phyloP scores from a whole-genome alignment of 2,329 filamentous ascomycete species.

The Neurospora sp. region DNA sequence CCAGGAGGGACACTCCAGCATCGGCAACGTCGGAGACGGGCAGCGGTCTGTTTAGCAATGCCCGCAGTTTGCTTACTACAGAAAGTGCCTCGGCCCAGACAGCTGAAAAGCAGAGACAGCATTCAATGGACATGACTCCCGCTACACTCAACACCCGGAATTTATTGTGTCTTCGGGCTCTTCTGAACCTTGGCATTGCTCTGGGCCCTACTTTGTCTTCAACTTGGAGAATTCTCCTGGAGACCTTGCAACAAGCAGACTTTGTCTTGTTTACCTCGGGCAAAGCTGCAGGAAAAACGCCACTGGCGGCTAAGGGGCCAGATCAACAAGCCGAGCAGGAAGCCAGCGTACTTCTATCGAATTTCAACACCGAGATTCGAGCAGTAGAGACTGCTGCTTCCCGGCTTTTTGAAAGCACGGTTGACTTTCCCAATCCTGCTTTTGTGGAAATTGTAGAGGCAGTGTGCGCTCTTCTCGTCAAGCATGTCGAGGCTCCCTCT shows the following conservation, averaged over 20 bases:
- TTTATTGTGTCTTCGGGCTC: slow-evolving; percentile 75
- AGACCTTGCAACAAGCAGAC: slow-evolving; percentile 87
- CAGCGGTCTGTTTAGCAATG: slow-evolving; percentile 57
- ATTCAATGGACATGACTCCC: slow-evolving; percentile 43
- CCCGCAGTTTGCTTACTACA: slow-evolving; percentile 62
- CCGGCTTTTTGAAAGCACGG: slow-evolving; percentile 81
- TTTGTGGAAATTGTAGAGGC: slow-evolving; percentile 71
- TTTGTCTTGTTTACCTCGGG: slow-evolving; percentile 65
- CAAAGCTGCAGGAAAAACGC: slow-evolving; percentile 42
- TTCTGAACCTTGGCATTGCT: slow-evolving; percentile 93
- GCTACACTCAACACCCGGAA: slow-evolving; percentile 75
- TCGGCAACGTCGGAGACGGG: slow-evolving; percentile 34
- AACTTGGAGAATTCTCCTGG: slow-evolving; percentile 85
- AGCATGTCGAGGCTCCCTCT: slow-evolving; percentile 16
- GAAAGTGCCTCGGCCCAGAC: slow-evolving; percentile 52
- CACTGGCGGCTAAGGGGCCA: slow-evolving; percentile 34
- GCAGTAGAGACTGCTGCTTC: slow-evolving; percentile 83
- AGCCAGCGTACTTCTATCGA: slow-evolving; percentile 43
- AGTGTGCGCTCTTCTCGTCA: slow-evolving; percentile 60
- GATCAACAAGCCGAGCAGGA: slow-evolving; percentile 44
- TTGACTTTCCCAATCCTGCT: slow-evolving; percentile 75
- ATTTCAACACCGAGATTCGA: slow-evolving; percentile 70
- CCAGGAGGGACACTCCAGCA: slow-evolving; percentile 34
- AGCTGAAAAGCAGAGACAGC: slow-evolving; percentile 49
- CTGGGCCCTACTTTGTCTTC: slow-evolving; percentile 76